phyloP scores from a whole-genome alignment of 805 yeast genomes.

The Wickerhamomyces bisporus region DNA sequence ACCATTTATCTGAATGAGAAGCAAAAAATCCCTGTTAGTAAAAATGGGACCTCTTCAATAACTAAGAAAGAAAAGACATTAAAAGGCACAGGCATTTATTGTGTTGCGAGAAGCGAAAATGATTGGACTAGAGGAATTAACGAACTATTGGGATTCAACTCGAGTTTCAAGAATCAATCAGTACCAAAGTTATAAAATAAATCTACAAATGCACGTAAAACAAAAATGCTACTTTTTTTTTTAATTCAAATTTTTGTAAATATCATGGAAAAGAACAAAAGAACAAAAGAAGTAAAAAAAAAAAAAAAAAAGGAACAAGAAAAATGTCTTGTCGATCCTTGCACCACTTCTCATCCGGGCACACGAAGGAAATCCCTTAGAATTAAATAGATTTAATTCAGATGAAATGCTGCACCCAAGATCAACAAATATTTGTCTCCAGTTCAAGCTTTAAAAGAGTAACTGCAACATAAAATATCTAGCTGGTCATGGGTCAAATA shows the following conservation, averaged over 20 bases:
- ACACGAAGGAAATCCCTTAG: slow-evolving; percentile 74
- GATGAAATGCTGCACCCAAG: slow-evolving; percentile 75
- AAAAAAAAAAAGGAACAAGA: neutral
- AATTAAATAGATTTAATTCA: slow-evolving; percentile 39
- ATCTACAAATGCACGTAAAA: too few species aligned
- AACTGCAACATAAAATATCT: slow-evolving; percentile 38
- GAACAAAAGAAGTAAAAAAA: too few species aligned
- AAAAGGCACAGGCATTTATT: slow-evolving; percentile 65
- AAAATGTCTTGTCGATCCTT: slow-evolving; percentile 39
- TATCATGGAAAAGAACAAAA: too few species aligned
- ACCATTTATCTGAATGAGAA: slow-evolving; percentile 51
- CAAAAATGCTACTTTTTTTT: neutral
- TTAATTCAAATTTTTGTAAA: too few species aligned
- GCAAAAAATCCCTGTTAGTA: slow-evolving; percentile 34
- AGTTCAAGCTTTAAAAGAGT: slow-evolving; percentile 40
- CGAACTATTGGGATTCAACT: slow-evolving; percentile 82
- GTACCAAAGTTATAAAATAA: slow-evolving; percentile 8
- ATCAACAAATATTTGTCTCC: slow-evolving; percentile 55
- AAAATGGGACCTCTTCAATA: slow-evolving; percentile 16
- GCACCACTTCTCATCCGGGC: slow-evolving; percentile 66
- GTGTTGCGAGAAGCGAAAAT: slow-evolving; percentile 74
- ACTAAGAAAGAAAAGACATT: slow-evolving; percentile 11
- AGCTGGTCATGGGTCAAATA: slow-evolving; percentile 67
- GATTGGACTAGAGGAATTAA: slow-evolving; percentile 94
- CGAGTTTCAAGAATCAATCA: slow-evolving; percentile 57